Evolutionary conservation across 805 yeast genomes (phyloP), one percentile per base, ranked within the genome.

Genomic region (Starmerella potacharoeniae): DNA sequence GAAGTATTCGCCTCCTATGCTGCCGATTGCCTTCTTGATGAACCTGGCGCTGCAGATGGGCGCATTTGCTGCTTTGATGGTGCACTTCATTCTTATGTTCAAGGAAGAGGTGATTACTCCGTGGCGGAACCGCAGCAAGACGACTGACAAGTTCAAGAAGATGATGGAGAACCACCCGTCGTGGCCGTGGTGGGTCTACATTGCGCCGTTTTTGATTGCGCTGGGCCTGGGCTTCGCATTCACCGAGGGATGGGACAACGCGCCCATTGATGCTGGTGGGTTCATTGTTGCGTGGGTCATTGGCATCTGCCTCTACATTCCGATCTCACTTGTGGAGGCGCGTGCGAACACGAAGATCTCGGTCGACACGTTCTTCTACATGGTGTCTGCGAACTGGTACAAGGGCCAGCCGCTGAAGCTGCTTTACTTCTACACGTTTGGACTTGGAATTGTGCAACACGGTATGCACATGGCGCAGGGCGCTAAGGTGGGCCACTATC

Each of bases 161-260:
- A 71, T 81, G 56, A 79, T 81, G 81, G 63, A 68, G 30, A 28
- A 22, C 9, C 81, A 82, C 66, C 73, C 73, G 13, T 84, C 81
- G 60, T 84, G 79, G 45, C 86, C 86, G 1, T 77, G 76, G 41
- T 78, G 81, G 81, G 77, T 84, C 80, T 83, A 77, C 62, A 61
- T 70, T 4, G 57, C 67, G 5, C 69, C 78, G 14, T 69, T 81
- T 47, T 50, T 75, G 6, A 41, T 55, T 5, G 57, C 59, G 8
- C 48, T 59, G 10, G 63, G 56, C 4, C 42, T 60, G 28, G 55
- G 60, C 22, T 43, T 58, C 14, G 59, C 59, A 11, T 43, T 59
- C 16, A 72, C 81, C 17, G 67, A 71, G 0, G 60, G 58, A 1
- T 57, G 60, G 60, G 51, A 47, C 10, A n/a, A 55, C 49, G 53